These are phyloP conservation scores for Picochlorum sp. DNA, from an alignment of 139 green algal genomes.

Conservation along the genomic window DNA sequence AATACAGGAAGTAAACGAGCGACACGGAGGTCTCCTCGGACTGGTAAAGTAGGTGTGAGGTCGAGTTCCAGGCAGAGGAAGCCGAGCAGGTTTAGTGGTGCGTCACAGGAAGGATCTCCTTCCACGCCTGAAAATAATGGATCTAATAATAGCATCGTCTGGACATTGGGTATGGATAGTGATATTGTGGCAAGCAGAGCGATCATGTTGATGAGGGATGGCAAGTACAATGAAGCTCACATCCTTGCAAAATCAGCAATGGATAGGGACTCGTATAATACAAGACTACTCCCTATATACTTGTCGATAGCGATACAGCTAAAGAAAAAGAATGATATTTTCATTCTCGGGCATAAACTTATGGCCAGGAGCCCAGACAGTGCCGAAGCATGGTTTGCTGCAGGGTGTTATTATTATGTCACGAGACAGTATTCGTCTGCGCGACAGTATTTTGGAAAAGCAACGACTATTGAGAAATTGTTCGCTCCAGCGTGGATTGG, in stretches of 20 bases:
- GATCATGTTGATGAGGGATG: conserved; percentile 61
- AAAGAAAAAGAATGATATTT: conserved; percentile 82
- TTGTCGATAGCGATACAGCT: conserved; percentile 73
- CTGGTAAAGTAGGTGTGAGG: background rate
- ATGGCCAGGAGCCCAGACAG: conserved; percentile 75
- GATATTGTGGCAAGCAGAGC: conserved; percentile 65
- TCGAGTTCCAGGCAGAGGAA: background rate
- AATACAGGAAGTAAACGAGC: background rate
- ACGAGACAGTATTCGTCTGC: conserved; percentile 57
- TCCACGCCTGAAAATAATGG: background rate
- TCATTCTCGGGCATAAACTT: conserved; percentile 64
- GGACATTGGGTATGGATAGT: conserved; percentile 50
- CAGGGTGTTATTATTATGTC: conserved; percentile 91
- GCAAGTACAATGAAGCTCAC: conserved; percentile 41
- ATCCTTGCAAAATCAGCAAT: conserved; percentile 54
- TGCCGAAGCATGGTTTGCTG: conserved; percentile 80
- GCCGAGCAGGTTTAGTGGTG: background rate
- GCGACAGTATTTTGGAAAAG: conserved; percentile 72
- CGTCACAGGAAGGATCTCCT: background rate
- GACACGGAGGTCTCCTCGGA: background rate
- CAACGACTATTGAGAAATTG: conserved; percentile 64
- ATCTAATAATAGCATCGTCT: background rate
- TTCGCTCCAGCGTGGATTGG: conserved; percentile 89
- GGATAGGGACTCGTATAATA: conserved; percentile 60
- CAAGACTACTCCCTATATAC: conserved; percentile 55